These are phyloP conservation scores for Akanthomyces muscarius DNA, from an alignment of 2,329 filamentous ascomycete genomes.

Conservation along the genomic window DNA sequence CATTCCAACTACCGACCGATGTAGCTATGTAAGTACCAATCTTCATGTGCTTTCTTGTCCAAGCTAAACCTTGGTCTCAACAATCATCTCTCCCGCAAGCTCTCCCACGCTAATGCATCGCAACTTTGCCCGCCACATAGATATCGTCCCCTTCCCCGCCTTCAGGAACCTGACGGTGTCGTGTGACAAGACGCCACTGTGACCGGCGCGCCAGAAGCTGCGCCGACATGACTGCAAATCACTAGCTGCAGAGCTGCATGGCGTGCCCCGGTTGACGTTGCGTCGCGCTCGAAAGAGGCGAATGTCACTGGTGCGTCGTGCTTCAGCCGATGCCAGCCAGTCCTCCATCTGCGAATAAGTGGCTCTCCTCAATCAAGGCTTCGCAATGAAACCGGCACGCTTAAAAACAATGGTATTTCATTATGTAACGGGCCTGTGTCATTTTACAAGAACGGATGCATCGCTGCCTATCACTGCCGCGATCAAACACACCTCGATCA, in stretches of 20 bases:
- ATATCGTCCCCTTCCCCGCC: not conserved
- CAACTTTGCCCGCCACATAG: not conserved
- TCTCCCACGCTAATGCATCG: not conserved
- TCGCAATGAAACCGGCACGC: not conserved
- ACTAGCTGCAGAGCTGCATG: not conserved
- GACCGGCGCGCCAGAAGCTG: not conserved
- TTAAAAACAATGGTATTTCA: not conserved
- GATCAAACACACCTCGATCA: not conserved
- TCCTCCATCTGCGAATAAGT: not conserved
- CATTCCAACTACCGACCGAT: too few species aligned
- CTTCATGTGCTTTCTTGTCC: not conserved
- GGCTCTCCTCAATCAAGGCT: not conserved
- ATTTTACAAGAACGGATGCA: not conserved
- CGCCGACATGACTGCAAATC: not conserved
- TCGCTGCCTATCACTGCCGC: not conserved
- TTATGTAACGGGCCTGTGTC: not conserved
- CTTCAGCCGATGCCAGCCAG: constrained; percentile 10
- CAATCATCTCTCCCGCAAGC: not conserved
- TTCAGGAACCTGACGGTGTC: constrained; percentile 4
- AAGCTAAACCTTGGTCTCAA: not conserved
- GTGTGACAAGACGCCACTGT: constrained; percentile 7
- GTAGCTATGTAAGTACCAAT: not conserved
- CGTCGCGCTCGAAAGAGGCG: not conserved
- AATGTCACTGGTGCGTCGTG: not conserved
- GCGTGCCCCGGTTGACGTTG: not conserved